Conservation (phyloP, 106 monocot species). For the Ottelia alismoides region DNA sequence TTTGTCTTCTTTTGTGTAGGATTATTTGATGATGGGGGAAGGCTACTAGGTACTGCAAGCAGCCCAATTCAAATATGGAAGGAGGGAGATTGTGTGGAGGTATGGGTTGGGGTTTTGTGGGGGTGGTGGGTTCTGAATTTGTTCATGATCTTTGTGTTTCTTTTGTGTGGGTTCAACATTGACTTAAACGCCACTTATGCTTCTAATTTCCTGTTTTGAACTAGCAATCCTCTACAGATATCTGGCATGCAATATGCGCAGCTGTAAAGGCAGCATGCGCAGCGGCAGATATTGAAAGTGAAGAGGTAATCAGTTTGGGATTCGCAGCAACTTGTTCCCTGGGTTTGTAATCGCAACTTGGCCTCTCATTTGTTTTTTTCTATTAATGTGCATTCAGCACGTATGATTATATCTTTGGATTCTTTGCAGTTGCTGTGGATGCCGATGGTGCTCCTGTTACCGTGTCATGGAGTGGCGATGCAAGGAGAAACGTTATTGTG, state of each 20-base stretch:
- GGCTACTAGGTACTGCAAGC: constrained; percentile 57
- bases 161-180: no score
- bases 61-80: constrained; percentile 99
- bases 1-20: constrained; percentile 21
- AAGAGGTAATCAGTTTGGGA: constrained; percentile 70
- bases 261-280: constrained; percentile 78
- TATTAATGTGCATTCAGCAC: no score
- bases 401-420: no score
- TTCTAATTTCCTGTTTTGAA: constrained; percentile 2
- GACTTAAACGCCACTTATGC: no score
- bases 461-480: constrained; percentile 88
- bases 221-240: constrained; percentile 98
- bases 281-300: constrained; percentile 28
- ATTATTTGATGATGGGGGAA: constrained; percentile 62
- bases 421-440: constrained; percentile 84
- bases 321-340: constrained; percentile 97
- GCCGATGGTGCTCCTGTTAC: constrained; percentile 88
- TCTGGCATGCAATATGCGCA: constrained; percentile 91
- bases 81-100: constrained; percentile 78
- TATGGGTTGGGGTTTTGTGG: no score
- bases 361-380: no score
- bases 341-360: constrained; percentile 30
- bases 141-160: no score
- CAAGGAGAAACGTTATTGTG: constrained; percentile 84
- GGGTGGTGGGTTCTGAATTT: no score